phyloP scores from a whole-genome alignment of 2,329 filamentous ascomycete species.

The Fusarium fujikuroi region DNA sequence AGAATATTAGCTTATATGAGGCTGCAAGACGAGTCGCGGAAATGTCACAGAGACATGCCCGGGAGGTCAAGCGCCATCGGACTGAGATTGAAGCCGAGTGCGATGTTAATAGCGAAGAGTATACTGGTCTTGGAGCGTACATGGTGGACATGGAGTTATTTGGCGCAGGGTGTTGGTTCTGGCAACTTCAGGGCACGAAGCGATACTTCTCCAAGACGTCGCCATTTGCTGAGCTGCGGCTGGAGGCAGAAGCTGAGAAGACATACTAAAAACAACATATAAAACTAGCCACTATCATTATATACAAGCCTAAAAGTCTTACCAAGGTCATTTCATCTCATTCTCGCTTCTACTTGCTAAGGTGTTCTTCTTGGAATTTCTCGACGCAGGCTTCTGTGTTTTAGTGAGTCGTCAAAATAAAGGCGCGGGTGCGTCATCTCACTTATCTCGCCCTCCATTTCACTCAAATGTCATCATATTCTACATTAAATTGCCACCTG shows the following conservation, averaged over 20 bases:
- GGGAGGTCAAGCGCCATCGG: accelerated
- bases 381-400: too few species aligned
- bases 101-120: accelerated
- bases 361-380: background rate
- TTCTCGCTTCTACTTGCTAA: background rate
- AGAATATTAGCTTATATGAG: accelerated
- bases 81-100: too few species aligned
- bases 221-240: background rate
- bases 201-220: background rate
- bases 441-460: background rate
- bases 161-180: background rate
- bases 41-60: background rate
- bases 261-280: background rate
- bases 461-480: background rate
- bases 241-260: background rate
- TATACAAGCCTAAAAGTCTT: background rate
- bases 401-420: constrained; percentile 1
- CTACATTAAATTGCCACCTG: background rate
- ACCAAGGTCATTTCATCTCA: accelerated
- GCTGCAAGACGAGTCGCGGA: background rate
- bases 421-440: background rate
- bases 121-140: accelerated
- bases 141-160: accelerated
- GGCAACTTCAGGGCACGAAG: background rate
- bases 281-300: background rate